Conservation (phyloP, 768 basidiomycete species). For the Sistotremastrum niveocremeum region DNA sequence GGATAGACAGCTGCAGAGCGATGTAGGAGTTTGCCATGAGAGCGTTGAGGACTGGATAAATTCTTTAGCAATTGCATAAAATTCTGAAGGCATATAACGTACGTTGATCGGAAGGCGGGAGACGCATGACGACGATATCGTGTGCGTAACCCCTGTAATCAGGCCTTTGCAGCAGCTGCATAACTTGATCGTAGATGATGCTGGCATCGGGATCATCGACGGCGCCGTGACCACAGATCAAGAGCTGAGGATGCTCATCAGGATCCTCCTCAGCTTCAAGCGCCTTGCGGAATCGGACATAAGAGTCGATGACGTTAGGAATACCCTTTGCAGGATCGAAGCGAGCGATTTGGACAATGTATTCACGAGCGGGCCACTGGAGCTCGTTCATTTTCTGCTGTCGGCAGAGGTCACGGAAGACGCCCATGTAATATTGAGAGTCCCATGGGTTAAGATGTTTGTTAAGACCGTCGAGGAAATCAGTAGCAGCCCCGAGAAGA, state of each 20-base stretch:
- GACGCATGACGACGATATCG: constrained; percentile 64
- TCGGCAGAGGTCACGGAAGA: constrained; percentile 62
- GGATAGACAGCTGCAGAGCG: constrained; percentile 80
- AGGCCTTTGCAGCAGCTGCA: constrained; percentile 41
- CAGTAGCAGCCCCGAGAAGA: constrained; percentile 72
- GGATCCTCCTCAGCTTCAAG: constrained; percentile 28
- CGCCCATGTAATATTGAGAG: constrained; percentile 80
- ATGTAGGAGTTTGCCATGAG: constrained; percentile 83
- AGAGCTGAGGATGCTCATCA: constrained; percentile 55
- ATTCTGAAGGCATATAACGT: constrained; percentile 15
- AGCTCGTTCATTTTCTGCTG: constrained; percentile 76
- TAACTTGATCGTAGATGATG: constrained; percentile 75
- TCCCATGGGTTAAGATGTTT: constrained; percentile 76
- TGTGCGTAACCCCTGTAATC: constrained; percentile 38
- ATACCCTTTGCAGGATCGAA: constrained; percentile 87
- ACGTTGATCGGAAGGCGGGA: constrained; percentile 79
- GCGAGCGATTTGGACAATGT: constrained; percentile 84
- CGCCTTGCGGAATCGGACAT: constrained; percentile 65
- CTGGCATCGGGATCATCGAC: constrained; percentile 94
- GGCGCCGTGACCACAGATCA: constrained; percentile 82
- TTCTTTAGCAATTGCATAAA: not conserved
- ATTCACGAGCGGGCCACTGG: constrained; percentile 68
- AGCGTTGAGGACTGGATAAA: constrained; percentile 58
- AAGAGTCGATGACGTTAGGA: constrained; percentile 76
- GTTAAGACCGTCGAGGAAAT: constrained; percentile 91